These are phyloP conservation scores for Dactylella cylindrospora DNA, from an alignment of 2,329 filamentous ascomycete genomes.

Conservation along the genomic window DNA sequence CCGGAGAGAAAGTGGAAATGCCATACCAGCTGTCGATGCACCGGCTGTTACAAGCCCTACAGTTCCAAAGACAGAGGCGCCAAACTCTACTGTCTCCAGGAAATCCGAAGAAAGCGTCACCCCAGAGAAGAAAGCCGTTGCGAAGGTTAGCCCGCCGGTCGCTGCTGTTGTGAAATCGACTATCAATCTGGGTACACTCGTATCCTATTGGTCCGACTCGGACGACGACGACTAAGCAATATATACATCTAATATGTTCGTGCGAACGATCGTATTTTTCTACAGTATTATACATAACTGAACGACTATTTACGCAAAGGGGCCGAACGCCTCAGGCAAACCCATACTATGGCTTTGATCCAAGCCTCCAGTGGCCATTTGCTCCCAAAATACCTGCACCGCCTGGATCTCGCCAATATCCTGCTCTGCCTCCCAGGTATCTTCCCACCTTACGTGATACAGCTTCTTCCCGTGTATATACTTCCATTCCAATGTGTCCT, in stretches of 20 bases:
- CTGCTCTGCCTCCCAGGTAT: conserved; percentile 37
- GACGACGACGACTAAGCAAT: conserved; percentile 9
- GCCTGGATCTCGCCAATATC: conserved; percentile 33
- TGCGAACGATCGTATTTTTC: not conserved
- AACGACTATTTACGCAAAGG: conserved; percentile 12
- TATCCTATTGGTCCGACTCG: conserved; percentile 37
- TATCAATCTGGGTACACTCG: conserved; percentile 21
- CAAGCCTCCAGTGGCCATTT: conserved; percentile 15
- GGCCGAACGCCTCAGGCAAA: no score
- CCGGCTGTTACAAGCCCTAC: not conserved
- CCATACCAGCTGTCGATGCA: not conserved
- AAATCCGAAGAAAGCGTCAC: not conserved
- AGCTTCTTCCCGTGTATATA: conserved; percentile 34
- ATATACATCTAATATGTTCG: not conserved
- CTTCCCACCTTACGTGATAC: conserved; percentile 37
- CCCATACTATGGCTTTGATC: conserved; percentile 10
- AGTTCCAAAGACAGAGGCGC: not conserved
- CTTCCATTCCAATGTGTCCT: conserved; percentile 30
- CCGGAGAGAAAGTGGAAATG: conserved; percentile 9
- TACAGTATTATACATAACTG: not conserved
- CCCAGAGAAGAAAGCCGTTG: not conserved
- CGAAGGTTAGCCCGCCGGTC: not conserved
- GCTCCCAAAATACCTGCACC: conserved; percentile 24
- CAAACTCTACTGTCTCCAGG: not conserved
- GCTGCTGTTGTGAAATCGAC: conserved; percentile 1